phyloP scores from a whole-genome alignment of 495 filamentous ascomycete genomes.

The Xylaria scruposa region DNA sequence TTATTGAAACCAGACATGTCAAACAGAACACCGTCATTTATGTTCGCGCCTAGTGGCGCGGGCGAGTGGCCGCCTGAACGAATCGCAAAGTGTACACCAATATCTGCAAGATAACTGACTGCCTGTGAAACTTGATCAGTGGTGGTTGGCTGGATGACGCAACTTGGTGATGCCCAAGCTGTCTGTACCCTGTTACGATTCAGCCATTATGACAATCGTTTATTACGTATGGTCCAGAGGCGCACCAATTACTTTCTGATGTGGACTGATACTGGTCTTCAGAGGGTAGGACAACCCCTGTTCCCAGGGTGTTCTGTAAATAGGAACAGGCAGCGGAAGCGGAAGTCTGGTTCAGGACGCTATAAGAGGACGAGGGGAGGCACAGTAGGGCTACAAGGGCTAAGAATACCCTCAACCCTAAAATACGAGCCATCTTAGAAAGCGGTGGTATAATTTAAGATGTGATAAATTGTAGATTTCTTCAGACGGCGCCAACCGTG shows the following conservation, averaged over 20 bases:
- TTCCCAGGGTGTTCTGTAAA: conserved; percentile 12
- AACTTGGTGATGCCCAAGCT: conserved; percentile 46
- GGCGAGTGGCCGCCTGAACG: conserved; percentile 59
- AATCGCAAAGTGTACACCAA: conserved; percentile 51
- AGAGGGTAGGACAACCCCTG: conserved; percentile 12
- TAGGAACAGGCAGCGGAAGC: conserved; percentile 20
- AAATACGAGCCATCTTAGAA: conserved; percentile 1
- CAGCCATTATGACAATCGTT: neutral
- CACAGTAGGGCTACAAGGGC: conserved; percentile 12
- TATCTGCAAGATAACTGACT: conserved; percentile 34
- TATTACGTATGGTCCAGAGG: neutral
- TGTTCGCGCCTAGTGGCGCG: conserved; percentile 56
- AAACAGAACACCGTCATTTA: conserved; percentile 58
- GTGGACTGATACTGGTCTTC: conserved; percentile 3
- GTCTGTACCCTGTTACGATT: conserved; percentile 35
- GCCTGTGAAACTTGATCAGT: conserved; percentile 41
- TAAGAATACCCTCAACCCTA: neutral
- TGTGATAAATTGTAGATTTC: neutral
- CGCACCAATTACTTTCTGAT: conserved; percentile 30
- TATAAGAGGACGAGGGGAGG: neutral
- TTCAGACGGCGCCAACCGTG: neutral
- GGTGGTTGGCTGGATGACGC: conserved; percentile 50
- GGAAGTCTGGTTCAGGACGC: neutral
- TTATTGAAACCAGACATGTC: conserved; percentile 53
- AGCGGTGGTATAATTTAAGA: neutral